These are phyloP conservation scores for Metschnikowia baotianmanensis DNA, from an alignment of 805 yeast genomes.

Conservation along the genomic window DNA sequence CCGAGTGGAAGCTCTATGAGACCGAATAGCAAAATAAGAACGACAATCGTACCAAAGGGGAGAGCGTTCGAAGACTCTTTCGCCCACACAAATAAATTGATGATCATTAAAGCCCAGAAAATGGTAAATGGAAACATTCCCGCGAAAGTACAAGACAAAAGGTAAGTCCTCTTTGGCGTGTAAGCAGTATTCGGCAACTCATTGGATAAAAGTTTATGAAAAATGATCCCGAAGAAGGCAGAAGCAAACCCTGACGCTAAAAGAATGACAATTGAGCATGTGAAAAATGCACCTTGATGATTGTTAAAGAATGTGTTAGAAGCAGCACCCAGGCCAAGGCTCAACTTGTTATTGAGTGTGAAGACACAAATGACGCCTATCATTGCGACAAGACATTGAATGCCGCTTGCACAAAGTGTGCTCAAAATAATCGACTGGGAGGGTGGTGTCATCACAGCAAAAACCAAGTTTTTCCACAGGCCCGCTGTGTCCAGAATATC, in stretches of 20 bases:
- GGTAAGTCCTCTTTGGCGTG: constrained; percentile 16
- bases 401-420: constrained; percentile 66
- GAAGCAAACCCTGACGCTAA: constrained; percentile 71
- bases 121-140: constrained; percentile 47
- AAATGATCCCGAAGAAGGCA: constrained; percentile 66
- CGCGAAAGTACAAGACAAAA: constrained; percentile 31
- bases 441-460: constrained; percentile 58
- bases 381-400: constrained; percentile 65
- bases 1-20: constrained; percentile 74
- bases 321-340: constrained; percentile 25
- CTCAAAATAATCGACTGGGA: constrained; percentile 46
- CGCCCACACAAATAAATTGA: constrained; percentile 74
- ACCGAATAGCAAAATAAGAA: constrained; percentile 57
- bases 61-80: constrained; percentile 71
- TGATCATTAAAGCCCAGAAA: constrained; percentile 47
- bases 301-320: constrained; percentile 60
- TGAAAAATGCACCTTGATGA: constrained; percentile 63
- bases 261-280: constrained; percentile 58
- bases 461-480: constrained; percentile 51
- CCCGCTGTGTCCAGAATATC: constrained; percentile 8
- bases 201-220: constrained; percentile 54
- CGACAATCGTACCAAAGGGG: constrained; percentile 73
- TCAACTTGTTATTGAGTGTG: constrained; percentile 34
- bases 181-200: constrained; percentile 27
- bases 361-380: constrained; percentile 59